phyloP scores from a whole-genome alignment of 257 asterid species.

The Datura wrightii region DNA sequence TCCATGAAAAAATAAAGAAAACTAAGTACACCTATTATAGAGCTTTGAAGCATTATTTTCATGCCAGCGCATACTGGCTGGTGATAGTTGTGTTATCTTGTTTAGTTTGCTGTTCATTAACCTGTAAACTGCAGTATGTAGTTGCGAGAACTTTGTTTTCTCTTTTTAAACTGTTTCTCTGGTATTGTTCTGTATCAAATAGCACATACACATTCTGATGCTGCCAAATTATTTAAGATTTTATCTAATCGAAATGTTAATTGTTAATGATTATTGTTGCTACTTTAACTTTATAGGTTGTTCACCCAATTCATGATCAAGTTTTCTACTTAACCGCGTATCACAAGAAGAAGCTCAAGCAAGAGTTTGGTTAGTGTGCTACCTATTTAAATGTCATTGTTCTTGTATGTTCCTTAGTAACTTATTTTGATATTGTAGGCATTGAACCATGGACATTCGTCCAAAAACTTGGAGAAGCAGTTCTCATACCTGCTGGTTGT shows the following conservation, averaged over 20 bases:
- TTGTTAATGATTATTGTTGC: not conserved
- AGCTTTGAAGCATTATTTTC: not conserved
- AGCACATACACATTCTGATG: not conserved
- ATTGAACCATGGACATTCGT: conserved; percentile 90
- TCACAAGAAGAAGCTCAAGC: conserved; percentile 64
- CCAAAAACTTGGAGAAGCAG: conserved; percentile 90
- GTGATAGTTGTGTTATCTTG: conserved; percentile 12
- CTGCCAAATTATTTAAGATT: not conserved
- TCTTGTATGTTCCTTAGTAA: conserved; percentile 6
- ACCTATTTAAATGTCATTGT: not conserved
- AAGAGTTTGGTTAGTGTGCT: conserved; percentile 60
- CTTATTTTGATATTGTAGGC: conserved; percentile 47
- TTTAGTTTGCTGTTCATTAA: conserved; percentile 9
- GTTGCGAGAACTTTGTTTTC: not conserved
- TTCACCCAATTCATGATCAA: conserved; percentile 90
- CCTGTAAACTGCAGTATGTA: conserved; percentile 26
- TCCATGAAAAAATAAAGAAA: not conserved
- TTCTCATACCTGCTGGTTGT: conserved; percentile 87
- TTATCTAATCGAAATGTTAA: not conserved
- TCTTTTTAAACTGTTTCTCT: not conserved
- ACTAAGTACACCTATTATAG: not conserved
- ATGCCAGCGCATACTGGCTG: not conserved
- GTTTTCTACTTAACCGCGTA: conserved; percentile 52
- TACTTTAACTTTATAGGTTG: conserved; percentile 49
- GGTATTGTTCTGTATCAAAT: not conserved